Conservation (phyloP, 2,329 filamentous ascomycete species). For the Penicillium sp. region DNA sequence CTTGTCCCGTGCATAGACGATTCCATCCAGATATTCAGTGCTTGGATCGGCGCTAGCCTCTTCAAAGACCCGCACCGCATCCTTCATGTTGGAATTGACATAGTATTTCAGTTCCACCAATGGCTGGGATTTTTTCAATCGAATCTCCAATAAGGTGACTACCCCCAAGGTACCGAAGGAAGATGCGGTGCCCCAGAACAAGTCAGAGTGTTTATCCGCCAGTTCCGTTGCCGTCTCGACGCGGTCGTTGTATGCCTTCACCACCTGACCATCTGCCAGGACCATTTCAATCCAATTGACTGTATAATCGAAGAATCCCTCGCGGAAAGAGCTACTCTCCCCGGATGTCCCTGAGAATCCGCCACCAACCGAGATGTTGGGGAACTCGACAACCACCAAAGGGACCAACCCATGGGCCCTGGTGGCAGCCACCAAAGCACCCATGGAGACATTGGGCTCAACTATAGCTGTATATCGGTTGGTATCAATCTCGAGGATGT, state of each 20-base stretch:
- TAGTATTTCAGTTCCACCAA: slow-evolving; percentile 64
- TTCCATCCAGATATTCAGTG: slow-evolving; percentile 68
- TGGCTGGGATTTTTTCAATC: slow-evolving; percentile 52
- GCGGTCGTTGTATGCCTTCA: slow-evolving; percentile 44
- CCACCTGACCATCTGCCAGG: slow-evolving; percentile 56
- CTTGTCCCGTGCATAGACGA: slow-evolving; percentile 57
- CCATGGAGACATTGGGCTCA: slow-evolving; percentile 70
- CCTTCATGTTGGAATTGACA: slow-evolving; percentile 50
- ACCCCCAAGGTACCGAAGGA: slow-evolving; percentile 62
- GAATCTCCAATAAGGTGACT: slow-evolving; percentile 60
- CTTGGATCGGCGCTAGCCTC: slow-evolving; percentile 41
- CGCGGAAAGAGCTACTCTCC: slow-evolving; percentile 64
- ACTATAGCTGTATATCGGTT: slow-evolving; percentile 57
- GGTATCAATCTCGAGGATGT: slow-evolving; percentile 61
- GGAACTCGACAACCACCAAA: slow-evolving; percentile 69
- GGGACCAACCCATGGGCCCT: slow-evolving; percentile 57
- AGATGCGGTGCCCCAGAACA: slow-evolving; percentile 60
- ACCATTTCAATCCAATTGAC: slow-evolving; percentile 64
- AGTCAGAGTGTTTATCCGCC: slow-evolving; percentile 48
- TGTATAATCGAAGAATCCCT: slow-evolving; percentile 65
- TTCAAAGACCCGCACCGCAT: slow-evolving; percentile 51
- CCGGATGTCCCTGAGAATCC: slow-evolving; percentile 66
- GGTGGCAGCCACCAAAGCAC: slow-evolving; percentile 59
- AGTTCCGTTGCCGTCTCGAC: not conserved
- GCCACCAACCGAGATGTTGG: slow-evolving; percentile 66